A percentile compares a stretch with the other conserved stretches of the same genome.
phyloP scores from a whole-genome alignment of 2,329 filamentous ascomycete species.

The Zasmidium angulare region DNA sequence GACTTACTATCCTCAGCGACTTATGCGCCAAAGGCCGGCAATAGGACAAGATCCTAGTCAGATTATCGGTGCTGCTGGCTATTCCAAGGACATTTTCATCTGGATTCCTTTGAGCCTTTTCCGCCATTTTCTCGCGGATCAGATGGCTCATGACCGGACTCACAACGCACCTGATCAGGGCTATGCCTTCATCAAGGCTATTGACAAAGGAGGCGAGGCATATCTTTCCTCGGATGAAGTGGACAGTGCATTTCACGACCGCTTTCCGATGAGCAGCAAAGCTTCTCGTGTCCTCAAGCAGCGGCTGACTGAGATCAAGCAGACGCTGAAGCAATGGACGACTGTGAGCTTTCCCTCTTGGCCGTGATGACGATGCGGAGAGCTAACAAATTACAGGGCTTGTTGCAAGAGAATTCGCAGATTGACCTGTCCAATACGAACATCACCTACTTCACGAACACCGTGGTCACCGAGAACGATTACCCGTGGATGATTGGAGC shows the following conservation, averaged over 20 bases:
- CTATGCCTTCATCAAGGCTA: slow-evolving; percentile 44
- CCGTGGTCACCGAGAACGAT: slow-evolving; percentile 40
- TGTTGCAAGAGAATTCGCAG: slow-evolving; percentile 43
- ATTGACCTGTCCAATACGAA: slow-evolving; percentile 39
- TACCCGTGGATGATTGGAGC: slow-evolving; percentile 41
- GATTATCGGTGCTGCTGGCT: slow-evolving; percentile 43
- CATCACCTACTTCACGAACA: slow-evolving; percentile 48
- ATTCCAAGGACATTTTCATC: slow-evolving; percentile 50
- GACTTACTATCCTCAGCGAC: slow-evolving; percentile 34
- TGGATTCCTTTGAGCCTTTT: slow-evolving; percentile 52
- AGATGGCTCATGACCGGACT: slow-evolving; percentile 41
- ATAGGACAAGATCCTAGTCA: slow-evolving; percentile 33
- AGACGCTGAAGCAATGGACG: slow-evolving; percentile 43
- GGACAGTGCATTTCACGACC: slow-evolving; percentile 38
- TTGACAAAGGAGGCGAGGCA: slow-evolving; percentile 41
- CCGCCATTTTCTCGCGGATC: slow-evolving; percentile 48
- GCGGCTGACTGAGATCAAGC: slow-evolving; percentile 44
- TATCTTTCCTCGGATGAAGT: slow-evolving; percentile 45
- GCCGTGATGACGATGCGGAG: background rate
- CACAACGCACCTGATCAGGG: slow-evolving; percentile 46
- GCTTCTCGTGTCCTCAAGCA: slow-evolving; percentile 44
- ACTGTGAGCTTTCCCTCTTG: slow-evolving; percentile 9
- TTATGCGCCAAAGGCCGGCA: slow-evolving; percentile 28
- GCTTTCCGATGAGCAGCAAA: slow-evolving; percentile 46
- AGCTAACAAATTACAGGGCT: slow-evolving; percentile 16